Evolutionary conservation across 169 alveolate genomes (phyloP).

Genomic region (Plasmodium blacklocki): DNA sequence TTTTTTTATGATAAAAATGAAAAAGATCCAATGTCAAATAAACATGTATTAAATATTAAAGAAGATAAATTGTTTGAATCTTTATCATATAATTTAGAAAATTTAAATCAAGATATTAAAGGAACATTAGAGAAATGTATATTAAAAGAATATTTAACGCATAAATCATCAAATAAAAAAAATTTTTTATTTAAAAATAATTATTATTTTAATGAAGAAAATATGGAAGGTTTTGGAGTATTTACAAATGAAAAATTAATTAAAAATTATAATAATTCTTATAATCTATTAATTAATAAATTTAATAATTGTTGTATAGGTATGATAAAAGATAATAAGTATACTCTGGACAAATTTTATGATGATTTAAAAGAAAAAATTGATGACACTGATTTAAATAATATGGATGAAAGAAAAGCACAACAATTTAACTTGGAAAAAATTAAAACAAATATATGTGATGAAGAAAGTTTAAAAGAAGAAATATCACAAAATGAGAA

Average conservation of each 20-base stretch:
- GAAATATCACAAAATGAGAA: constrained; percentile 4
- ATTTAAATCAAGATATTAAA: constrained; percentile 69
- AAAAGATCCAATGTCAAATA: constrained; percentile 48
- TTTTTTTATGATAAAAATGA: constrained; percentile 71
- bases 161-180: constrained; percentile 31
- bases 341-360: constrained; percentile 45
- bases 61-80: constrained; percentile 22
- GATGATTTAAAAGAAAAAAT: constrained; percentile 59
- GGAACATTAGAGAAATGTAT: constrained; percentile 71
- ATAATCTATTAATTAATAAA: constrained; percentile 52
- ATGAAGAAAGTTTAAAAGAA: constrained; percentile 9
- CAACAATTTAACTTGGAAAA: constrained; percentile 35
- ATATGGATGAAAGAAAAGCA: constrained; percentile 23
- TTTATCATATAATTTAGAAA: constrained; percentile 46
- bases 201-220: constrained; percentile 68
- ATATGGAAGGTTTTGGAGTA: constrained; percentile 59
- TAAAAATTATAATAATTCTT: constrained; percentile 23
- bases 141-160: constrained; percentile 50
- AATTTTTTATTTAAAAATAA: constrained; percentile 58
- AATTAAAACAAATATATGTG: constrained; percentile 27
- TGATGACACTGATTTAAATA: constrained; percentile 51
- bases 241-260: constrained; percentile 53
- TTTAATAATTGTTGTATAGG: constrained; percentile 64
- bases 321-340: constrained; percentile 52
- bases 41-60: constrained; percentile 38